Base-by-base conservation (phyloP, 306 rosid species). In the Inga laurina region DNA sequence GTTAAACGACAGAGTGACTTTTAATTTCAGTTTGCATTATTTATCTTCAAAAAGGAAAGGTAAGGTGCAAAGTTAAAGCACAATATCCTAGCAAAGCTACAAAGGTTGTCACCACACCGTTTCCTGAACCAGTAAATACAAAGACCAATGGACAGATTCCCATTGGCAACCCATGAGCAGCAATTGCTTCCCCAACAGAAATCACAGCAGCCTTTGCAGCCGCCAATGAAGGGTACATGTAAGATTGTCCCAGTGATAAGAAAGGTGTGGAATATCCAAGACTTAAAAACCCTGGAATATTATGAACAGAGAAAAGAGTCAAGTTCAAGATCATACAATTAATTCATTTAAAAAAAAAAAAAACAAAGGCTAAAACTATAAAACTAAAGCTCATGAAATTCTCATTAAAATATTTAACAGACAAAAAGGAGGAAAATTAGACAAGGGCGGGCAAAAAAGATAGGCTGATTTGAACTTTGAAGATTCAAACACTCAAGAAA, bases 211-310 rank as follows among this genome's bases (percentile, higher is more conserved):
- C 97, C 90, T 93, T 93, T 61, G 98, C 98, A 80, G 99, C 94
- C 76, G 94, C 97, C 90, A 93, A 86, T 24, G 99, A 93, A 62
- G 94, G 86, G 88, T 96, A 96, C 99, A 93, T 96, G 88, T 96
- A 92, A n/a, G 99, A 92, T 81, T 91, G 83, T 82, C 99, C 99
- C 79, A 96, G 84, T 35, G 98, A 96, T 56, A 96, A 89, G 82
- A 96, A 96, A 39, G 99, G 99, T 39, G 99, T 96, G 56, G 99
- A 96, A 84, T 92, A 93, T 87, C 99, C 99, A 78, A 96, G 97
- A 85, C 94, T 90, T 22, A 96, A 85, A 82, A 90, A 92, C 72
- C 98, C 99, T 96, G 90, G 41, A 13, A 81, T 39, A 78, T 32
- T 30, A 65, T 32, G 62, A 74, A 74, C 65, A 76, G 30, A 77